Evolutionary conservation across 768 basidiomycete genomes (phyloP).

Genomic region (Boletus rubroflammeus): DNA sequence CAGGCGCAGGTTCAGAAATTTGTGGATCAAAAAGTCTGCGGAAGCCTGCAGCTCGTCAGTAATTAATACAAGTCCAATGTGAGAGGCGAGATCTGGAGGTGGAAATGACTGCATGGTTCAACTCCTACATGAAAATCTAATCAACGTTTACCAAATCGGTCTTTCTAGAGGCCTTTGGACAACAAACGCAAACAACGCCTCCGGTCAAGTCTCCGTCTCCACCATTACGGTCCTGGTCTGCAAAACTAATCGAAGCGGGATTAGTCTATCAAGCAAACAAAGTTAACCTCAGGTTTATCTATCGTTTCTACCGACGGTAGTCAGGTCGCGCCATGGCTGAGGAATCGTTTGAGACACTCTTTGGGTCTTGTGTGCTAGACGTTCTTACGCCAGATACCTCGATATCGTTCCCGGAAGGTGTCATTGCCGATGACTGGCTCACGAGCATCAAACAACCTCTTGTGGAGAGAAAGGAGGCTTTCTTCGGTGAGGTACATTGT

Average conservation of each 20-base stretch:
- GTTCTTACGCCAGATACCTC: constrained; percentile 66
- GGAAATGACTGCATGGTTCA: constrained; percentile 45
- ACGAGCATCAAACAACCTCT: constrained; percentile 37
- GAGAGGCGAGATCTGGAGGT: constrained; percentile 48
- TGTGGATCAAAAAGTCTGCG: constrained; percentile 69
- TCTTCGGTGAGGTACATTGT: constrained; percentile 58
- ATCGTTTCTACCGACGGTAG: not conserved
- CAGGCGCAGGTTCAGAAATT: constrained; percentile 46
- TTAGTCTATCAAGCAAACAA: not conserved
- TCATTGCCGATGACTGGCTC: constrained; percentile 54
- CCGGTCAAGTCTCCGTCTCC: not conserved
- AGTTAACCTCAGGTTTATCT: not conserved
- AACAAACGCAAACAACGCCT: constrained; percentile 17
- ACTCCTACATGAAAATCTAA: constrained; percentile 1
- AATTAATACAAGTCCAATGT: constrained; percentile 53
- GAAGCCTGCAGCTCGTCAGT: constrained; percentile 71
- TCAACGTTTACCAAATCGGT: constrained; percentile 16
- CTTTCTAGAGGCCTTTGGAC: constrained; percentile 15
- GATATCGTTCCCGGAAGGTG: constrained; percentile 52
- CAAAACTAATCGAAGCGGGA: not conserved
- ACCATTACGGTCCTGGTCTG: not conserved
- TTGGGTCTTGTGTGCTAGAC: constrained; percentile 54
- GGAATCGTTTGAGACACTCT: constrained; percentile 59
- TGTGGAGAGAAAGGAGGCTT: constrained; percentile 60
- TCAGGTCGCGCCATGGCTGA: constrained; percentile 17